phyloP scores from a whole-genome alignment of 495 filamentous ascomycete genomes.

The Aspergillus sclerotioniger region DNA sequence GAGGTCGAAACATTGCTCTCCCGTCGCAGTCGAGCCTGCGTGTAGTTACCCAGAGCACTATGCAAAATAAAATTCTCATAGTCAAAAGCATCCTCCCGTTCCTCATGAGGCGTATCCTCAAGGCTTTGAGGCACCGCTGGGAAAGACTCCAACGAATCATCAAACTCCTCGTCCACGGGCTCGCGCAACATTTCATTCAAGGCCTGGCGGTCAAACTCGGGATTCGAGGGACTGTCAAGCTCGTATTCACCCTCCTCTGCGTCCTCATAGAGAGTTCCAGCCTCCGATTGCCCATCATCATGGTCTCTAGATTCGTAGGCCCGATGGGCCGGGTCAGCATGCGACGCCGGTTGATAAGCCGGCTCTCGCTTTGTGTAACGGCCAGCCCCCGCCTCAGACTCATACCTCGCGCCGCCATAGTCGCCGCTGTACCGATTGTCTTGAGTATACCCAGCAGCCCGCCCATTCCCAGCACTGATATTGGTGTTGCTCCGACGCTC shows the following conservation, averaged over 20 bases:
- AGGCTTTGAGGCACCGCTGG: slow-evolving; percentile 21
- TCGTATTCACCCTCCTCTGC: slow-evolving; percentile 47
- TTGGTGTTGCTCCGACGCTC: slow-evolving; percentile 24
- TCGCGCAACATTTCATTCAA: slow-evolving; percentile 44
- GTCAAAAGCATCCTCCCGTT: slow-evolving; percentile 95
- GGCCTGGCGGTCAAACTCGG: slow-evolving; percentile 52
- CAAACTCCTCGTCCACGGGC: slow-evolving; percentile 39
- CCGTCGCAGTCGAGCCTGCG: slow-evolving; percentile 47
- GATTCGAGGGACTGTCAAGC: slow-evolving; percentile 33
- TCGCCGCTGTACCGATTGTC: slow-evolving; percentile 28
- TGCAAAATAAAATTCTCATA: slow-evolving; percentile 96
- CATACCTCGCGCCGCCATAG: neutral
- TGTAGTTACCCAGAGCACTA: slow-evolving; percentile 75
- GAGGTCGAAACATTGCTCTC: slow-evolving; percentile 61
- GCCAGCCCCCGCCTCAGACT: neutral
- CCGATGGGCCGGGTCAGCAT: slow-evolving; percentile 7
- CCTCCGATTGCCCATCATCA: slow-evolving; percentile 39
- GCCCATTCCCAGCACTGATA: slow-evolving; percentile 35
- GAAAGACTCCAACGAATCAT: slow-evolving; percentile 26
- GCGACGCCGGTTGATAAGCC: slow-evolving; percentile 1
- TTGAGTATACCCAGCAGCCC: slow-evolving; percentile 23
- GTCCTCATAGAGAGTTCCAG: slow-evolving; percentile 59
- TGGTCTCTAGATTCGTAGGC: slow-evolving; percentile 15
- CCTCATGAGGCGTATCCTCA: slow-evolving; percentile 68
- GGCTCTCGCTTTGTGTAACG: neutral